Evolutionary conservation across 2,329 filamentous ascomycete species (phyloP).

Genomic region (Beauveria asiatica): DNA sequence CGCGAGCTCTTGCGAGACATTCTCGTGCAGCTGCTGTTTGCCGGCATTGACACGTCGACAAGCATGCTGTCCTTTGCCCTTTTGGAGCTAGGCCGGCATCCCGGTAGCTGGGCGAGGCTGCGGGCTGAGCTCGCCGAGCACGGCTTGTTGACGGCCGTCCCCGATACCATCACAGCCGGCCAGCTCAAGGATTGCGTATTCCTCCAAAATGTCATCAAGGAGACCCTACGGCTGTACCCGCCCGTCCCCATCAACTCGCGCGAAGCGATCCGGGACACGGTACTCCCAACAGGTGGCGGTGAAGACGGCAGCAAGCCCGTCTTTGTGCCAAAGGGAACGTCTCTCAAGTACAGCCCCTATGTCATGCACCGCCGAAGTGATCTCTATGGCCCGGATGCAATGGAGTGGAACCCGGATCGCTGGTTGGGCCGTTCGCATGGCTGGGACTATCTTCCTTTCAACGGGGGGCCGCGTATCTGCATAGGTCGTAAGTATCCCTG

Average conservation of each 20-base stretch:
- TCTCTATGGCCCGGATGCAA: conserved; percentile 20
- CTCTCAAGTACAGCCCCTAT: background rate
- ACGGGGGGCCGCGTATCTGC: conserved; percentile 27
- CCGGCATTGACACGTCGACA: conserved; percentile 5
- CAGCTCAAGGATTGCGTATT: background rate
- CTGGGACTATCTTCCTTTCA: conserved; percentile 31
- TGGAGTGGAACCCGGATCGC: conserved; percentile 21
- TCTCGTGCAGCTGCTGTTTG: background rate
- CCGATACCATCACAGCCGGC: background rate
- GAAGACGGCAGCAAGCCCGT: background rate
- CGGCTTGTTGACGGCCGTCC: background rate
- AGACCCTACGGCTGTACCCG: background rate
- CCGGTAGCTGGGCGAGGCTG: background rate
- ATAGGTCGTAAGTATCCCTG: conserved; percentile 1
- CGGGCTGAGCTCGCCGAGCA: background rate
- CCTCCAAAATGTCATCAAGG: background rate
- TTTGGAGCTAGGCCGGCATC: background rate
- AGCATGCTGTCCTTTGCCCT: conserved; percentile 1
- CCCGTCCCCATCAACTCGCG: background rate
- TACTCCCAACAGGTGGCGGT: background rate
- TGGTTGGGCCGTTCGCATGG: conserved; percentile 22
- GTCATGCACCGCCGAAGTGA: conserved; percentile 22
- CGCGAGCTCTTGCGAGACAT: background rate
- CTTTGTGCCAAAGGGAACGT: background rate
- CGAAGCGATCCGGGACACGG: background rate